Conservation (phyloP, 2,329 filamentous ascomycete species). For the Cladosporium phlei region DNA sequence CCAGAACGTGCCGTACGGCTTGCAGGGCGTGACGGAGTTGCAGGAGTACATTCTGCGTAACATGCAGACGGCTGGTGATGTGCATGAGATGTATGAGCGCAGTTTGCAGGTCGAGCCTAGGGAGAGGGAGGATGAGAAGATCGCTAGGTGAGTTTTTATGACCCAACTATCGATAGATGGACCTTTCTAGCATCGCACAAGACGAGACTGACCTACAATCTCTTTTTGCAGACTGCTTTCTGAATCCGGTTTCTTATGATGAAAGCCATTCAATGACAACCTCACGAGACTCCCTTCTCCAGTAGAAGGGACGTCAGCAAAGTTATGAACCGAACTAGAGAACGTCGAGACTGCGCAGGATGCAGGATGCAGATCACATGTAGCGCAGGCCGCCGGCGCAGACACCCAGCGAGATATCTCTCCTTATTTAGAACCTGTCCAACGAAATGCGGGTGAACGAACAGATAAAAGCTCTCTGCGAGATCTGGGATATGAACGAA, state of each 20-base stretch:
- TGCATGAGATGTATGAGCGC: slow-evolving; percentile 99
- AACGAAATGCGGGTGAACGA: no score
- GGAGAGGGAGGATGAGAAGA: slow-evolving; percentile 98
- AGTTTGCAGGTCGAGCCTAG: slow-evolving; percentile 88
- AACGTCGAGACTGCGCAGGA: not conserved
- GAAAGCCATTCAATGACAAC: not conserved
- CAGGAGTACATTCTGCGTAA: slow-evolving; percentile 97
- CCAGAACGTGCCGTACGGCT: slow-evolving; percentile 91
- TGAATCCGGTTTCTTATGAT: slow-evolving; percentile 52
- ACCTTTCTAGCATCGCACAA: slow-evolving; percentile 20
- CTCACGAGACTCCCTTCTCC: no score
- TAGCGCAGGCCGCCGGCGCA: no score
- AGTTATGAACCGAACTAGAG: not conserved
- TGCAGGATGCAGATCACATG: not conserved
- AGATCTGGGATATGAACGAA: not conserved
- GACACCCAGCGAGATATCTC: no score
- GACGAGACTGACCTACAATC: slow-evolving; percentile 19
- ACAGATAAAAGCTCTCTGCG: not conserved
- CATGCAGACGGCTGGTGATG: slow-evolving; percentile 90
- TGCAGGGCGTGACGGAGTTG: slow-evolving; percentile 83
- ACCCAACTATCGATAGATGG: not conserved
- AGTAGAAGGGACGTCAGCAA: not conserved
- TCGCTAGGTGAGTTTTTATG: slow-evolving; percentile 71
- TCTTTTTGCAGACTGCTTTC: slow-evolving; percentile 45
- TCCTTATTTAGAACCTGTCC: no score